Evolutionary conservation across 1,139 yeast genomes (phyloP), one percentile per base, ranked within the genome.

Genomic region (Pichia inconspicua): DNA sequence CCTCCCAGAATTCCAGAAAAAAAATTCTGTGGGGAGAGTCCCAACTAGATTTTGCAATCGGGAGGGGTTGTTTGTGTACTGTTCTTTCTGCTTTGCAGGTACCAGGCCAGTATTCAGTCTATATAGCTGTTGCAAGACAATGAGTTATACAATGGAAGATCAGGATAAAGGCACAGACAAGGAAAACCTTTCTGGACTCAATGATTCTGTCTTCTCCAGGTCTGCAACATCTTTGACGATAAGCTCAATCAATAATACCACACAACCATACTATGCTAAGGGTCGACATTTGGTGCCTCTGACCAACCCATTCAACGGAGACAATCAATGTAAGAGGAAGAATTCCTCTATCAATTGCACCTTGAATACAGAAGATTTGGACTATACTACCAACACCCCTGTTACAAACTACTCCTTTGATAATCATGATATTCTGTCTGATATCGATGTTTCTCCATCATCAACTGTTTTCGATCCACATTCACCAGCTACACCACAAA

Each of bases 401-500:
- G n/a, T 5, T 14, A 30, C 12, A 14, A 14, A 32, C 12, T 22
- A 17, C 5, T 19, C 3, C 7, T 37, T 37, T 12, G 40, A 37
- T 6, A 22, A 37, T 37, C 12, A 37, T 6, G 22, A 37, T 22
- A 37, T 37, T 2, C 27, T 37, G 11, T 37, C 40, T 19, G 40
- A 37, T 12, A 37, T 37, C 22, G 40, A 37, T 9, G n/a, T 14
- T 14, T 37, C 40, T 8, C 40, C 40, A 7, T 17, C 40, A 22
- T 19, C 27, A 9, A 17, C 25, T 12, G 14, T 37, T 2, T 17
- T 30, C 22, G 36, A n/a, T 4, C 30, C 41, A 14, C 25, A 44
- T 17, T 46, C 54, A 1, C 52, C 52, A n/a, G 27, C 25, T 3
- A 43, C 51, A 0, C 52, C 51, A 15, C 30, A 35, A 2, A 27